Conservation (phyloP, 768 basidiomycete species). For the Mycena filopes region DNA sequence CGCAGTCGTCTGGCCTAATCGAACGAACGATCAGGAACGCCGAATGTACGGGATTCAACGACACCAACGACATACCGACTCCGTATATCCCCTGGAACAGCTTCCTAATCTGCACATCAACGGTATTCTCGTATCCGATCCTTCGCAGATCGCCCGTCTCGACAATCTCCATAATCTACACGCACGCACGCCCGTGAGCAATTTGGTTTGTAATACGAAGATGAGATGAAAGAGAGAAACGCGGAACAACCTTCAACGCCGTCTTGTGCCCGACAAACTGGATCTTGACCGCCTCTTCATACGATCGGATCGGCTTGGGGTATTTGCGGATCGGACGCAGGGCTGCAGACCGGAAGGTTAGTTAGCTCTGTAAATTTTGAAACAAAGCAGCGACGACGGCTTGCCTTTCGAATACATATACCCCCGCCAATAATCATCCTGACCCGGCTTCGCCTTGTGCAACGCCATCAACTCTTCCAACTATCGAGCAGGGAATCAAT, state of each 20-base stretch:
- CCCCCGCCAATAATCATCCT: conserved; percentile 77
- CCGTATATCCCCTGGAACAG: conserved; percentile 88
- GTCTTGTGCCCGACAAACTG: conserved; percentile 79
- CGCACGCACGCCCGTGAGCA: too few relatives aligned
- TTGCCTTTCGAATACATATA: conserved; percentile 74
- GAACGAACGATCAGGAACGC: background rate
- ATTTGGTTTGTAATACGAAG: too few relatives aligned
- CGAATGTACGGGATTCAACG: too few relatives aligned
- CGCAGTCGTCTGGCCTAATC: conserved; percentile 70
- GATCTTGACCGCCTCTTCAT: conserved; percentile 68
- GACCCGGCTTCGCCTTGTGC: conserved; percentile 67
- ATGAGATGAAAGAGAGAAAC: background rate
- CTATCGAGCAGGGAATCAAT: conserved; percentile 46
- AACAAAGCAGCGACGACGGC: conserved; percentile 28
- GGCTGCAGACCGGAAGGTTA: conserved; percentile 48
- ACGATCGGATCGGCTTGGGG: conserved; percentile 66
- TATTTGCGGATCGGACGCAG: conserved; percentile 67
- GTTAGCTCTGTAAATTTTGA: background rate
- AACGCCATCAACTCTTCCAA: conserved; percentile 73
- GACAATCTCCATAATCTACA: conserved; percentile 84
- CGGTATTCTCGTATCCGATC: conserved; percentile 73
- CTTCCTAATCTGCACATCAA: conserved; percentile 64
- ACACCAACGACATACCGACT: conserved; percentile 62
- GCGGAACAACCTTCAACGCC: conserved; percentile 66
- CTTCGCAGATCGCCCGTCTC: conserved; percentile 77